Conservation (phyloP, 495 filamentous ascomycete genomes). For the Pseudotulostoma volvatum region DNA sequence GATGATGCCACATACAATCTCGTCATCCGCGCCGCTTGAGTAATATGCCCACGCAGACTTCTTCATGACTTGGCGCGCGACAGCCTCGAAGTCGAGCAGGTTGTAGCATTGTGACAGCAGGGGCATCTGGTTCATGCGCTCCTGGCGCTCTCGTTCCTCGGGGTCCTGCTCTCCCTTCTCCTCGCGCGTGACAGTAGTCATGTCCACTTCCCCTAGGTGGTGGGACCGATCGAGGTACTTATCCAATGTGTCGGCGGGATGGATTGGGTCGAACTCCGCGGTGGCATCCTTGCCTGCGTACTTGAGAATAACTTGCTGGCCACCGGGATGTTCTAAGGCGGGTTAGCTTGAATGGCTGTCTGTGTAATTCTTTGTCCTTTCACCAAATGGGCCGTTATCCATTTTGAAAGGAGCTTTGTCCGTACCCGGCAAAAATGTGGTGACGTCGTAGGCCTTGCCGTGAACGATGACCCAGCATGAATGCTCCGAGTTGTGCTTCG, state of each 20-base stretch:
- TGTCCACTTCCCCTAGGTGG: constrained; percentile 83
- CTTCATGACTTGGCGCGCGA: constrained; percentile 80
- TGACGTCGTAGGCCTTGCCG: constrained; percentile 81
- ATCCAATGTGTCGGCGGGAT: constrained; percentile 65
- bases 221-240: constrained; percentile 71
- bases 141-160: constrained; percentile 58
- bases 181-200: constrained; percentile 64
- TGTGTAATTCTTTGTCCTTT: not conserved
- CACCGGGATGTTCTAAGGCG: constrained; percentile 59
- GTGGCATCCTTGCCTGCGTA: constrained; percentile 77
- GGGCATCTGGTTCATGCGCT: constrained; percentile 65
- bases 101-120: constrained; percentile 84
- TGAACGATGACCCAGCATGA: constrained; percentile 77
- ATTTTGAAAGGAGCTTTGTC: not conserved
- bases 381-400: not conserved
- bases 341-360: constrained; percentile 2
- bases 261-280: constrained; percentile 80
- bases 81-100: constrained; percentile 84
- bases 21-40: constrained; percentile 87
- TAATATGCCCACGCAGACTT: constrained; percentile 94
- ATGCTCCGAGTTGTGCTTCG: constrained; percentile 69
- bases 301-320: constrained; percentile 66
- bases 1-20: constrained; percentile 72
- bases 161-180: constrained; percentile 48
- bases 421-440: constrained; percentile 62